These are phyloP conservation scores for Cavenderia fasciculata DNA, from an alignment of 78 protist genomes.

Conservation along the genomic window DNA sequence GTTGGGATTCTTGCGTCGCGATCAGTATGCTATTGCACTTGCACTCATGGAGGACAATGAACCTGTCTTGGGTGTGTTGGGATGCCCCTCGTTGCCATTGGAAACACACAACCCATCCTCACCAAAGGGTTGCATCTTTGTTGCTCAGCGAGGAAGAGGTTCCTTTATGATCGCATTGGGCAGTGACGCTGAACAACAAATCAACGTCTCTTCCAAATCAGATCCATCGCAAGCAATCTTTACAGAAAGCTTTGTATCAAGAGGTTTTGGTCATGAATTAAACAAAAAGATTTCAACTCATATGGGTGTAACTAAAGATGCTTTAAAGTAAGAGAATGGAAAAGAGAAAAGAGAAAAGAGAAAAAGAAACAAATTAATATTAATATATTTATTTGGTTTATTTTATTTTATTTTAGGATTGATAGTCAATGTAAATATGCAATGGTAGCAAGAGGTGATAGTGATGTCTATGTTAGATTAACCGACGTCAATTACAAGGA, in stretches of 20 bases:
- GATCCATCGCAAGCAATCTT: slow-evolving; percentile 57
- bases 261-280: slow-evolving; percentile 74
- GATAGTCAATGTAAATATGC: slow-evolving; percentile 85
- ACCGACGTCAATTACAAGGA: slow-evolving; percentile 50
- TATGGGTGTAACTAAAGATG: slow-evolving; percentile 38
- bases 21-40: slow-evolving; percentile 77
- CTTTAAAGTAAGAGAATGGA: slow-evolving; percentile 22
- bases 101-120: neutral
- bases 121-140: slow-evolving; percentile 55
- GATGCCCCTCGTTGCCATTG: slow-evolving; percentile 75
- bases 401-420: slow-evolving; percentile 17
- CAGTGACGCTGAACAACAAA: neutral
- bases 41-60: slow-evolving; percentile 76
- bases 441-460: slow-evolving; percentile 81
- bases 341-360: neutral
- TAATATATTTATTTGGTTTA: neutral
- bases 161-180: slow-evolving; percentile 20
- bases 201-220: slow-evolving; percentile 8
- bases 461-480: slow-evolving; percentile 68
- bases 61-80: slow-evolving; percentile 71
- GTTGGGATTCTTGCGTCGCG: slow-evolving; percentile 65
- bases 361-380: neutral
- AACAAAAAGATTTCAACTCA: slow-evolving; percentile 29
- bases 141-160: slow-evolving; percentile 19
- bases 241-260: slow-evolving; percentile 61